Evolutionary conservation across 306 rosid species (phyloP), one percentile per base, ranked within the genome.

Genomic region (Glycine tomentella): DNA sequence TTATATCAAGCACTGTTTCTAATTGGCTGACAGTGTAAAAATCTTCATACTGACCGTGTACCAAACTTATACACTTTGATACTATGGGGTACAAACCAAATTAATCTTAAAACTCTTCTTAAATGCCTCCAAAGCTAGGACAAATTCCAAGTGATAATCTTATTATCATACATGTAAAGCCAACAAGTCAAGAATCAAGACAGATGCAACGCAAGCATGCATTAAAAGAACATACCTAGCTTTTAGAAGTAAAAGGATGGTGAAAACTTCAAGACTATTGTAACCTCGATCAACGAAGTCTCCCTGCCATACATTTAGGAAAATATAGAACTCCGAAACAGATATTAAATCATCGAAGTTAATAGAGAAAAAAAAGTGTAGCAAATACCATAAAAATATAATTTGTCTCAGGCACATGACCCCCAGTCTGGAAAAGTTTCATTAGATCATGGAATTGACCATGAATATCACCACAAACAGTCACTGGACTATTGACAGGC

Each of bases 371-470:
- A 58, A 53, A 58, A 53, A 62, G 11, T 11, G 68, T 3, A 78
- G 25, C 17, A n/a, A 57, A 65, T 88, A 94, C 98, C 98, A 94
- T 94, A 86, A 94, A 92, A 84, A 94, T 94, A 82, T 94, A 92
- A 90, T 94, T 94, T 9, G 98, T 94, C 79, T 94, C 94, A 0
- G 98, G 98, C 25, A 94, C 98, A 85, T 94, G 98, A 65, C 97
- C 98, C 69, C 98, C 98, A 3, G 98, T 94, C 89, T 94, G 97
- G 86, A 94, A 94, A 88, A 94, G 98, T 76, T 94, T 94, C 97
- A 94, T 94, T 64, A 94, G 88, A 84, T 94, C 98, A 15, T 94
- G 98, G 68, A 94, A 94, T 69, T 94, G 98, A 17, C 74, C 74
- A 46, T 69, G 74, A 46, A 69, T 69, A 44, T 69, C 74, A 69